Evolutionary conservation across 345 rosid species (phyloP).

Genomic region (Fremontodendron californicum): DNA sequence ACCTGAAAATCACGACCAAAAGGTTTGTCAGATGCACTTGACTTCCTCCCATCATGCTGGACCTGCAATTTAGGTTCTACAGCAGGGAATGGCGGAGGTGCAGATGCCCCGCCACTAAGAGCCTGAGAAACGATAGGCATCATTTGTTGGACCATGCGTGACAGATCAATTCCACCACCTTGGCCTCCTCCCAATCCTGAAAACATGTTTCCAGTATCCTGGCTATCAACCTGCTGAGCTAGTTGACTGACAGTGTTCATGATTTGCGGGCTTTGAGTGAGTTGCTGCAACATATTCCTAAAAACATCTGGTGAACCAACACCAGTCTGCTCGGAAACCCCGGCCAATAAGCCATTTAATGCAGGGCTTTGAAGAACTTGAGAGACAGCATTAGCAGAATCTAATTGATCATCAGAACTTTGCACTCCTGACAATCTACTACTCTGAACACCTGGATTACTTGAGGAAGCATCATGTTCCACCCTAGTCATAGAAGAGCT

Average conservation of each 20-base stretch:
- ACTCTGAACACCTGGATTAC: conserved; percentile 20
- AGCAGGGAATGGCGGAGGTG: conserved; percentile 28
- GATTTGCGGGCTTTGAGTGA: conserved; percentile 76
- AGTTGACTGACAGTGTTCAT: conserved; percentile 80
- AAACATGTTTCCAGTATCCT: conserved; percentile 69
- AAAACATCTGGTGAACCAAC: conserved; percentile 70
- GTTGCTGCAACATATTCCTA: conserved; percentile 78
- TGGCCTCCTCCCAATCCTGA: conserved; percentile 54
- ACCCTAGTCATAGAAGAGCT: conserved; percentile 29
- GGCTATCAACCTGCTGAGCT: conserved; percentile 81
- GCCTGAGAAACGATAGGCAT: conserved; percentile 93
- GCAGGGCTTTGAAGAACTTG: conserved; percentile 65
- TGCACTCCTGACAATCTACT: conserved; percentile 29
- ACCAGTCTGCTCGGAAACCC: conserved; percentile 73
- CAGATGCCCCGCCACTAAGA: conserved; percentile 42
- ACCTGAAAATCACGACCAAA: conserved; percentile 50
- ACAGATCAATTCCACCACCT: conserved; percentile 65
- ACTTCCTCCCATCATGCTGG: conserved; percentile 24
- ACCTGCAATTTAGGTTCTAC: conserved; percentile 26
- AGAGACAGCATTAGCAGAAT: conserved; percentile 58
- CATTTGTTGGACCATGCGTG: conserved; percentile 89
- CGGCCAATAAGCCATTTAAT: conserved; percentile 61
- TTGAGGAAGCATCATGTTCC: conserved; percentile 18
- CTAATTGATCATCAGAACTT: conserved; percentile 40
- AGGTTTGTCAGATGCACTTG: conserved; percentile 21